phyloP scores from a whole-genome alignment of 1,284 basidiomycete genomes.

The Takashimella koratensis region DNA sequence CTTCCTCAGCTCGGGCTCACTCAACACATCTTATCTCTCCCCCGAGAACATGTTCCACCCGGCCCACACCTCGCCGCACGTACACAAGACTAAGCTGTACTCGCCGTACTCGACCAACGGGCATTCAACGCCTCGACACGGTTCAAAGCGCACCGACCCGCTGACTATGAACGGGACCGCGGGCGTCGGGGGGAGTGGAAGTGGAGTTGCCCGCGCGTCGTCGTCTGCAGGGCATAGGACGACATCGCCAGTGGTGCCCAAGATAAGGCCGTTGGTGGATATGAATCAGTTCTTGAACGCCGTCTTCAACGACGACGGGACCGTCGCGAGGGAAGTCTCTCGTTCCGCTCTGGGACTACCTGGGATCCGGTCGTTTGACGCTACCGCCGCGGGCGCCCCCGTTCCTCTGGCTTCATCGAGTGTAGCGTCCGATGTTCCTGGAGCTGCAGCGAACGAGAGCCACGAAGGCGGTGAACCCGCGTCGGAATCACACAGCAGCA shows the following conservation, averaged over 20 bases:
- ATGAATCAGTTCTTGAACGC: constrained; percentile 40
- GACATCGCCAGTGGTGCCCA: neutral
- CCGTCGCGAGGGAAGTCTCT: constrained; percentile 31
- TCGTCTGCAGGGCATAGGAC: constrained; percentile 3
- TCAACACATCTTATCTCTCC: constrained; percentile 15
- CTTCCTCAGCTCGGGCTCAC: neutral
- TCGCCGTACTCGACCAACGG: constrained; percentile 44
- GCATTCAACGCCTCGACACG: constrained; percentile 21
- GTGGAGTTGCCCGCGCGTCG: constrained; percentile 11
- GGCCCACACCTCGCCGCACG: constrained; percentile 40
- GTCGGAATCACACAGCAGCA: constrained; percentile 4
- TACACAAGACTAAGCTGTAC: constrained; percentile 49
- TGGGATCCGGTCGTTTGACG: constrained; percentile 40
- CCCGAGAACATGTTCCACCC: constrained; percentile 42
- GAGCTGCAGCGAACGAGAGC: neutral
- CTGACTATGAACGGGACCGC: neutral
- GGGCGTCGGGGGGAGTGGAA: neutral
- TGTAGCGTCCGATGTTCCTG: neutral
- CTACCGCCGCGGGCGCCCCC: constrained; percentile 14
- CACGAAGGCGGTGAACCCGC: neutral
- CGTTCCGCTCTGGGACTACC: constrained; percentile 40
- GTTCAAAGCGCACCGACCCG: constrained; percentile 9
- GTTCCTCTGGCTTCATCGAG: neutral
- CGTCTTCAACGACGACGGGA: constrained; percentile 39
- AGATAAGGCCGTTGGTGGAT: constrained; percentile 29